Conservation (phyloP, 352 stramenopile species). For the Sclerospora graminicola region DNA sequence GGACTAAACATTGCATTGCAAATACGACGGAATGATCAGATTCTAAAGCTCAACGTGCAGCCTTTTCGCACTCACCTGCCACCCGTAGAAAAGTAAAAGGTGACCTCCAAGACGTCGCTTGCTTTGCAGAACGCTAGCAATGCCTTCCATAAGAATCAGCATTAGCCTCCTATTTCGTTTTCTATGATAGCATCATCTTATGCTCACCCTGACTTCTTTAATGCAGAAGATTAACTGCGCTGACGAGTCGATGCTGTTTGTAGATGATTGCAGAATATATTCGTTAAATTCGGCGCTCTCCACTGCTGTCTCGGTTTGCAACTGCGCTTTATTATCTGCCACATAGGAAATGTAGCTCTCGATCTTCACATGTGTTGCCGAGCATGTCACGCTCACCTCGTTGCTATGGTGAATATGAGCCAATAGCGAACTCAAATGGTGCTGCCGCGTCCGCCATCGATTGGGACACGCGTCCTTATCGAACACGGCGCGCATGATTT, state of each 20-base stretch:
- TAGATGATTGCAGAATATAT: constrained; percentile 41
- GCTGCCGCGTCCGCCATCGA: constrained; percentile 48
- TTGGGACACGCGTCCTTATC: constrained; percentile 44
- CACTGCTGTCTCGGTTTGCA: constrained; percentile 78
- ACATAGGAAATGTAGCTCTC: constrained; percentile 65
- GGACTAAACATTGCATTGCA: constrained; percentile 25
- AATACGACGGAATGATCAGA: neutral
- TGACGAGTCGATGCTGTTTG: constrained; percentile 28
- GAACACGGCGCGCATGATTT: constrained; percentile 75
- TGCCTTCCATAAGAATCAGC: constrained; percentile 10
- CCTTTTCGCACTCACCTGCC: constrained; percentile 32
- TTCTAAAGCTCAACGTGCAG: neutral
- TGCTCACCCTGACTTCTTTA: constrained; percentile 59
- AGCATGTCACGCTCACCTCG: constrained; percentile 65
- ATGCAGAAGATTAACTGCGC: constrained; percentile 79
- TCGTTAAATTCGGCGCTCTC: constrained; percentile 68
- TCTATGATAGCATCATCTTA: neutral
- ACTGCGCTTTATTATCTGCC: constrained; percentile 56
- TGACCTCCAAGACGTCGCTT: constrained; percentile 60
- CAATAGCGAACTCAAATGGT: constrained; percentile 64
- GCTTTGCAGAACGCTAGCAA: constrained; percentile 72
- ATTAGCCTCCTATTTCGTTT: neutral
- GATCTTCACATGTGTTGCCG: constrained; percentile 56
- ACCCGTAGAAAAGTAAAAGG: constrained; percentile 56
- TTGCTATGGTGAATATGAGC: constrained; percentile 75